These are phyloP conservation scores for Ceratocystis lukuohia DNA, from an alignment of 2,329 filamentous ascomycete genomes.

Conservation along the genomic window DNA sequence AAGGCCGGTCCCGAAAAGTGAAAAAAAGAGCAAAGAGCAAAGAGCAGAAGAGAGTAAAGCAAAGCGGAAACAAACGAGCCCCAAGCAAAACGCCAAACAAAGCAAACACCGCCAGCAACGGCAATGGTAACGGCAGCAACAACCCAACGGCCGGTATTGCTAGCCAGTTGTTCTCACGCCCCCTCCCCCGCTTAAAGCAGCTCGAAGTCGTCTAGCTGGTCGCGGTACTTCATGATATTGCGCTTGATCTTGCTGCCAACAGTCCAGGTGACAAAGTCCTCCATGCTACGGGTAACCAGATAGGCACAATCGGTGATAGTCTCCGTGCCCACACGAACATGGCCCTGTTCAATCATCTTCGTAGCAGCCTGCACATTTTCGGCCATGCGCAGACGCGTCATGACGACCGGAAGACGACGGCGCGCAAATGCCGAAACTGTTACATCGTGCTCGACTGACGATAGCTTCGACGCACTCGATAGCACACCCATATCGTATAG, in stretches of 20 bases:
- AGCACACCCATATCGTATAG: slow-evolving; percentile 86
- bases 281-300: slow-evolving; percentile 75
- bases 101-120: not conserved
- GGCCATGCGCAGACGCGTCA: slow-evolving; percentile 83
- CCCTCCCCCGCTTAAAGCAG: slow-evolving; percentile 44
- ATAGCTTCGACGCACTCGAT: slow-evolving; percentile 60
- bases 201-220: slow-evolving; percentile 94
- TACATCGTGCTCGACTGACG: slow-evolving; percentile 72
- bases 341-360: slow-evolving; percentile 85
- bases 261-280: slow-evolving; percentile 95
- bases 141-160: not conserved
- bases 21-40: not conserved
- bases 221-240: slow-evolving; percentile 86
- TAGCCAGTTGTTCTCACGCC: not conserved
- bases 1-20: slow-evolving; percentile 1
- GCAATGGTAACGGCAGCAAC: not conserved
- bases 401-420: slow-evolving; percentile 71
- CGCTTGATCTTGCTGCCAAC: slow-evolving; percentile 95
- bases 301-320: slow-evolving; percentile 83
- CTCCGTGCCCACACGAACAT: slow-evolving; percentile 82
- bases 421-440: slow-evolving; percentile 84
- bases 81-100: not conserved
- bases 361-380: slow-evolving; percentile 75
- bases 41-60: not conserved
- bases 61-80: not conserved